Base-by-base conservation (phyloP, 2,329 filamentous ascomycete species). In the Endoconidiophora polonica region DNA sequence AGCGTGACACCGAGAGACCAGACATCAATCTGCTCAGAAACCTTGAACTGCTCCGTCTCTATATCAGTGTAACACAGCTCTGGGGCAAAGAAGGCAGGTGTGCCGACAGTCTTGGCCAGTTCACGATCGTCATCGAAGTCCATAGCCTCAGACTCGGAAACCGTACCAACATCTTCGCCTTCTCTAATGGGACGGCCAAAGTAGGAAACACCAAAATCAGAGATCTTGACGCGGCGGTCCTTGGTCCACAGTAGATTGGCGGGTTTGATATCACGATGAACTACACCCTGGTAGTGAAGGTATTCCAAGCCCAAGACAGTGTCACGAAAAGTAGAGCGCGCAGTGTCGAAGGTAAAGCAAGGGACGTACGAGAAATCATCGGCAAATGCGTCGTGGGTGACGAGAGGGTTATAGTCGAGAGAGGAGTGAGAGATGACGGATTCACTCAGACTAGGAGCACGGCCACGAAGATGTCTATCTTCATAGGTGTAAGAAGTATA, bases 151-250 rank as follows among this genome's bases (percentile, higher is more conserved):
- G 81, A 85, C 61, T 93, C 85, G 3, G 82, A 82, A 16, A 69
- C 79, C 54, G 67, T 80, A 52, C 87, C 82, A 52, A 86, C 81
- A 37, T 79, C 74, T 58, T 93, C 86, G 48, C 83, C 84, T 44
- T 94, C 86, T 38, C 85, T 76, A 52, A 88, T 83, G 1, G 86
- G 86, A 46, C 86, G 79, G 24, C 91, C 91, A 55, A 98, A 86
- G 63, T 96, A 98, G 1, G 91, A 98, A 1, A 98, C 91, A 29
- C 91, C 91, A 67, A 98, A 98, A 61, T 98, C 91, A 4, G 91
- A 96, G 54, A 98, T 98, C 70, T 98, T 98, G 60, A 95, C 86
- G 12, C 82, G 79, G 57, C 88, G 80, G 55, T 87, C 82, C 58
- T 70, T 79, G 46, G 86, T 93, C 69, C 90, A 87, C 5, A 98